A percentile compares a stretch with the other conserved stretches of the same genome.
Evolutionary conservation across 768 basidiomycete species (phyloP).

Genomic region (Hygrocybe punicea): DNA sequence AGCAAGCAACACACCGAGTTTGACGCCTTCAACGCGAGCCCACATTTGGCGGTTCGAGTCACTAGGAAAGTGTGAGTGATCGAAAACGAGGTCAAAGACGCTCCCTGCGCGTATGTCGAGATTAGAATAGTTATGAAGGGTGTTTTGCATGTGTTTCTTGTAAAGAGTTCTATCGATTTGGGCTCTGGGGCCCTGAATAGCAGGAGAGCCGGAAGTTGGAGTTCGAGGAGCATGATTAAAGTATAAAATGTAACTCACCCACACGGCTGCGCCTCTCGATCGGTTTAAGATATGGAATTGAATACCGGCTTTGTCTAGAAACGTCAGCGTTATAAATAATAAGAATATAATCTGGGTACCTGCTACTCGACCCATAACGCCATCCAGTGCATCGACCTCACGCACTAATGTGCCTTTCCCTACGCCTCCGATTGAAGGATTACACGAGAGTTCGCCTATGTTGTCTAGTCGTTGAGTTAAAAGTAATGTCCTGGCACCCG

Average conservation of each 20-base stretch:
- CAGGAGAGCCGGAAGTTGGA: conserved; percentile 1
- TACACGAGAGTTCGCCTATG: conserved; percentile 82
- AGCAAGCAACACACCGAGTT: conserved; percentile 48
- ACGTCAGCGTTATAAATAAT: not conserved
- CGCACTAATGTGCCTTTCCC: conserved; percentile 91
- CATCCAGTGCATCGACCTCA: conserved; percentile 88
- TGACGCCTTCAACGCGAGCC: conserved; percentile 61
- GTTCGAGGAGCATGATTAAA: not conserved
- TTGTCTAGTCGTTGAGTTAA: conserved; percentile 80
- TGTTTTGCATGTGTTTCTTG: conserved; percentile 75
- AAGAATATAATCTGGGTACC: conserved; percentile 51
- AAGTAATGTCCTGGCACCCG: conserved; percentile 76
- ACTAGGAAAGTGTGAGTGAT: conserved; percentile 38
- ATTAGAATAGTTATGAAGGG: conserved; percentile 61
- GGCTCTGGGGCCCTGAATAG: conserved; percentile 77
- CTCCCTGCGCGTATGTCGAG: conserved; percentile 68
- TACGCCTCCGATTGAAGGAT: conserved; percentile 88
- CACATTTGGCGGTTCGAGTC: conserved; percentile 29
- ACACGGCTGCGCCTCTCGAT: conserved; percentile 85
- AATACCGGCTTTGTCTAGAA: conserved; percentile 77
- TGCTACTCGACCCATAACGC: conserved; percentile 77
- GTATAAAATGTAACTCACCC: conserved; percentile 50
- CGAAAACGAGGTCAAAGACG: conserved; percentile 75
- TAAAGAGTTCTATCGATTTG: conserved; percentile 86
- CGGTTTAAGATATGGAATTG: conserved; percentile 84